Conservation (phyloP, 108 stramenopile species). For the Halocafeteria seosinensis region DNA sequence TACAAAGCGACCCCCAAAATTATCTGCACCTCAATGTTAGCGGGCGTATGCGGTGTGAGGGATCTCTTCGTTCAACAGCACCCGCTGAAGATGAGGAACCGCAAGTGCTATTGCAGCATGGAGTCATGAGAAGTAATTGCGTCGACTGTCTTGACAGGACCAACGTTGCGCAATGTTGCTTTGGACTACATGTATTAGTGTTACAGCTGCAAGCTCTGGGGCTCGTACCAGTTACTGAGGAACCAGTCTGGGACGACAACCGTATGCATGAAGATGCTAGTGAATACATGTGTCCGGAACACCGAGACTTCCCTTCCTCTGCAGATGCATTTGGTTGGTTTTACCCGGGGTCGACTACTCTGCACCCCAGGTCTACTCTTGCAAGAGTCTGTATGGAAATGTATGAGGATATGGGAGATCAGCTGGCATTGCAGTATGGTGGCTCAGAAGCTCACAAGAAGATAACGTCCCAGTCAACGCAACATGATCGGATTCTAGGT, state of each 20-base stretch:
- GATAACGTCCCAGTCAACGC: too few relatives aligned
- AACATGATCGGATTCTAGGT: too few relatives aligned
- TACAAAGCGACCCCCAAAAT: too few relatives aligned
- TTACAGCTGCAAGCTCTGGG: slow-evolving; percentile 81
- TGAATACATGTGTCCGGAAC: background rate
- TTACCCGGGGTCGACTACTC: slow-evolving; percentile 41
- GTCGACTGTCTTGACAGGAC: slow-evolving; percentile 93
- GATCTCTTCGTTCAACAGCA: too few relatives aligned
- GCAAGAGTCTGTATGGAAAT: slow-evolving; percentile 79
- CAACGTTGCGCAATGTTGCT: slow-evolving; percentile 86
- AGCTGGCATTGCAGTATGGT: slow-evolving; percentile 87
- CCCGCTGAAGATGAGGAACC: background rate
- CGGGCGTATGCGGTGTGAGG: too few relatives aligned
- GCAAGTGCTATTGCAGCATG: slow-evolving; percentile 42
- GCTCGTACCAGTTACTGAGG: background rate
- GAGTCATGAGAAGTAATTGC: slow-evolving; percentile 88
- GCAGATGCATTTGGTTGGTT: background rate
- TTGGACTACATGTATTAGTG: slow-evolving; percentile 72
- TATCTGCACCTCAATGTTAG: too few relatives aligned
- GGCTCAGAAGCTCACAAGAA: slow-evolving; percentile 96
- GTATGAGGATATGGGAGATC: slow-evolving; percentile 88
- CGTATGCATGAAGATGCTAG: background rate
- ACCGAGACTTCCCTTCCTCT: background rate
- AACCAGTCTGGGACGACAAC: background rate
- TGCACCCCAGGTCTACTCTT: slow-evolving; percentile 65